Percentiles rank a stretch among this genome's conserved stretches.
Evolutionary conservation across 73 alveolate species (phyloP).

Genomic region (Paramecium bursaria): DNA sequence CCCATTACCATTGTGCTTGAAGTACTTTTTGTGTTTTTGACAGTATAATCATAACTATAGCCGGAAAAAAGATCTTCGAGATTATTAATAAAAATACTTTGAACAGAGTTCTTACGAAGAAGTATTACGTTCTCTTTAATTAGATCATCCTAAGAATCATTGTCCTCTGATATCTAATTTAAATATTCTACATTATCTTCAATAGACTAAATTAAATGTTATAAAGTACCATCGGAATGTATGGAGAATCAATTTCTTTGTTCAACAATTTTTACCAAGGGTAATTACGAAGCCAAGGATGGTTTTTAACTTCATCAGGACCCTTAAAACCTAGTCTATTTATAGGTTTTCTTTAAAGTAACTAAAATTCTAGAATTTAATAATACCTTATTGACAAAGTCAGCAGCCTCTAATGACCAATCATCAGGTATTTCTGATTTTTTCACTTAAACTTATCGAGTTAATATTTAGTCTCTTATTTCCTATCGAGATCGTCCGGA

Average conservation of each 20-base stretch:
- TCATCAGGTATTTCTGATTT: slow-evolving; percentile 88
- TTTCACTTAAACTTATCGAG: slow-evolving; percentile 79
- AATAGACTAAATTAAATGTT: background rate
- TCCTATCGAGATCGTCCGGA: slow-evolving; percentile 84
- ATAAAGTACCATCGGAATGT: slow-evolving; percentile 71
- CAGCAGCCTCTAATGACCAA: slow-evolving; percentile 95
- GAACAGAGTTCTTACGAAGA: slow-evolving; percentile 71
- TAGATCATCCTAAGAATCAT: slow-evolving; percentile 63
- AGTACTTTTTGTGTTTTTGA: slow-evolving; percentile 41
- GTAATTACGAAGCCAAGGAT: slow-evolving; percentile 88
- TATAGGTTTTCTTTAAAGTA: slow-evolving; percentile 83
- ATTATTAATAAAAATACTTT: slow-evolving; percentile 64
- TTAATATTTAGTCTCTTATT: slow-evolving; percentile 76
- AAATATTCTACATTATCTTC: slow-evolving; percentile 42
- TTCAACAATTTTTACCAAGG: slow-evolving; percentile 87
- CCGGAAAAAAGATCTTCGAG: slow-evolving; percentile 1
- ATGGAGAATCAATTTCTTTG: slow-evolving; percentile 89
- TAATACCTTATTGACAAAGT: slow-evolving; percentile 83
- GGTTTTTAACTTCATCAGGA: slow-evolving; percentile 85
- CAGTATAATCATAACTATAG: slow-evolving; percentile 17
- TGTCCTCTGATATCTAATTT: slow-evolving; percentile 48
- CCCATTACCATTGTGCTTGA: slow-evolving; percentile 26
- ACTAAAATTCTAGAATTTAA: slow-evolving; percentile 29
- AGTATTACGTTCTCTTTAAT: slow-evolving; percentile 65
- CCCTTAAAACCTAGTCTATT: slow-evolving; percentile 91